phyloP scores from a whole-genome alignment of 495 filamentous ascomycete species.

The Penicillium arizonense region DNA sequence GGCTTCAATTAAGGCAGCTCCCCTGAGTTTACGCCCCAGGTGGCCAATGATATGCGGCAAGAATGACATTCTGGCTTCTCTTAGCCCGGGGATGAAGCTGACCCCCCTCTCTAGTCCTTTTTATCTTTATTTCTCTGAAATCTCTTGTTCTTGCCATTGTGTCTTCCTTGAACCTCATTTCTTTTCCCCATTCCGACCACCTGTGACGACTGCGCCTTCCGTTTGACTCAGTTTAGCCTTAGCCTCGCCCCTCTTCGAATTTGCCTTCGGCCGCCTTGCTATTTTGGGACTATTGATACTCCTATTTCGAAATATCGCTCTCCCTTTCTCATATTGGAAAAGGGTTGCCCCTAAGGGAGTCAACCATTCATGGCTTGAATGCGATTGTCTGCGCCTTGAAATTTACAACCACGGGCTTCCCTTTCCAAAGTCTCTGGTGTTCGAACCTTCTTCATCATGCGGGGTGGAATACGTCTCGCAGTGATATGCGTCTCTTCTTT shows the following conservation, averaged over 20 bases:
- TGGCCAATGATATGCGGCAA: constrained; percentile 16
- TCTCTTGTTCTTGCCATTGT: background rate
- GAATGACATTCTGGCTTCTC: constrained; percentile 12
- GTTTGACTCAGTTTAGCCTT: background rate
- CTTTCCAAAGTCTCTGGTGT: constrained; percentile 5
- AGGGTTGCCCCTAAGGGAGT: background rate
- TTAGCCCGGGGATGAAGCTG: constrained; percentile 9
- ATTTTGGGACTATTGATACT: background rate
- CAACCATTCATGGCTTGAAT: background rate
- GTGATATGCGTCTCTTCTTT: constrained; percentile 26
- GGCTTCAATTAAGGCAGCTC: constrained; percentile 2
- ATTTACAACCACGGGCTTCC: constrained; percentile 7
- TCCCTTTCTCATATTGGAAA: background rate
- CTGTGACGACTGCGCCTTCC: background rate
- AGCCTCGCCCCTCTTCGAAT: background rate
- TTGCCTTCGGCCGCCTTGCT: background rate
- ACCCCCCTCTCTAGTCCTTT: background rate
- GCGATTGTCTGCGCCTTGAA: background rate
- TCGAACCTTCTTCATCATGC: constrained; percentile 33
- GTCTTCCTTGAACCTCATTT: background rate
- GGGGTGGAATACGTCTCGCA: constrained; percentile 34
- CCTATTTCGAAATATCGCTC: background rate
- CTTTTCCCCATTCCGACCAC: background rate
- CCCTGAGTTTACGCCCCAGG: constrained; percentile 10
- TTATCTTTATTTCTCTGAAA: background rate